Evolutionary conservation across 805 yeast species (phyloP), one percentile per base, ranked within the genome.

Genomic region (Blastobotrys muscicola): DNA sequence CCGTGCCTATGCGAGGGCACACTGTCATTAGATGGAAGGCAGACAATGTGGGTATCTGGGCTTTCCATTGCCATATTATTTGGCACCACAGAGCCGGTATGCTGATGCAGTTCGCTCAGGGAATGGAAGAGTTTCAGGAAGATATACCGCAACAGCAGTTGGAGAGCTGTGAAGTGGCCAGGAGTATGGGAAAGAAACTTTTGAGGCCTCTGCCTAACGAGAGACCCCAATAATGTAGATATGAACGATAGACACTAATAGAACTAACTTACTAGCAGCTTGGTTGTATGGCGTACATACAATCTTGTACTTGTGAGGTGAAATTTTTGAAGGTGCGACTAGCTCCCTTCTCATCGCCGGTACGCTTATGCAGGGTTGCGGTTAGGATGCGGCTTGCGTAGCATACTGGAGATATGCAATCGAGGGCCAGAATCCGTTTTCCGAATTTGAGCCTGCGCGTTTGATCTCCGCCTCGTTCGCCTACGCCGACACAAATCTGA

Each of bases 11-110:
- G 15, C 40, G 32, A 26, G 52, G 52, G 5, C 36, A 45, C 35
- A 33, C 43, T 3, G 51, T 57, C 78, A 38, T 64, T 29, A 69
- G 96, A 51, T 85, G 85, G 61, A 72, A 67, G 53, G 86, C 95
- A 9, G 77, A 82, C 55, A 87, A 89, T 56, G 95, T 96, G 2
- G 97, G 97, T 45, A 80, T 86, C 20, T 89, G 96, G 96, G 76
- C 82, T 48, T 83, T 87, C 78, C 97, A 87, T 60, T 87, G 97
- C 64, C 96, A 86, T 61, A 79, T 86, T 56, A 90, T 85, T 60
- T 87, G 97, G 97, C 97, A 89, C 67, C 73, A 85, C 65, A 73
- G 78, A 53, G 94, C 86, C 64, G 97, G 96, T 52, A 72, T 87
- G 56, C 39, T 52, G 45, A 52, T 61, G 56, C 57, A 56, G 26